Evolutionary conservation across 768 basidiomycete genomes (phyloP).

Genomic region (Trametes punicea): DNA sequence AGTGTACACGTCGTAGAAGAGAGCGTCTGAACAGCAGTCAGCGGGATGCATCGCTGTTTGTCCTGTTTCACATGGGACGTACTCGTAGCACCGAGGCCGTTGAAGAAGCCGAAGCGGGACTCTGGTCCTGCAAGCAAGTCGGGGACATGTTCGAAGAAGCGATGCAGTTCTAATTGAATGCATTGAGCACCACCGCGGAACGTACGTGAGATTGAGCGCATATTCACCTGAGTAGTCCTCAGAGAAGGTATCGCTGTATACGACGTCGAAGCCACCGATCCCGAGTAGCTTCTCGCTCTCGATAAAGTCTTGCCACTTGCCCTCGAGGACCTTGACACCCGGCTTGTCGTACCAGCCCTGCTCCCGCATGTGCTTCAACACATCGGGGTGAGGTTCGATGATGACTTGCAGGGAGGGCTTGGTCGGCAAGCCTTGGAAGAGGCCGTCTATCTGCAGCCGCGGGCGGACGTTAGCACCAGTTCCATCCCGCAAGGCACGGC

Average conservation of each 20-base stretch:
- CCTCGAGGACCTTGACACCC: constrained; percentile 78
- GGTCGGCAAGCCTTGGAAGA: constrained; percentile 65
- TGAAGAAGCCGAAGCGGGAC: constrained; percentile 92
- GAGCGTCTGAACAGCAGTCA: constrained; percentile 51
- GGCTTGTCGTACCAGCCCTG: constrained; percentile 76
- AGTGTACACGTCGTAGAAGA: constrained; percentile 91
- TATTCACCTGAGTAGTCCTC: constrained; percentile 68
- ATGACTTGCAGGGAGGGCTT: constrained; percentile 78
- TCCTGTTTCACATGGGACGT: constrained; percentile 26
- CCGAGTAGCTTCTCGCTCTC: constrained; percentile 53
- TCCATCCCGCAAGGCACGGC: neutral
- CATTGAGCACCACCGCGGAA: neutral
- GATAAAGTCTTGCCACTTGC: constrained; percentile 91
- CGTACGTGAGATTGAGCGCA: neutral
- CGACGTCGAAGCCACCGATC: constrained; percentile 76
- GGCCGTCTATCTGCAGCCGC: constrained; percentile 74
- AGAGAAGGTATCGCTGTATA: constrained; percentile 94
- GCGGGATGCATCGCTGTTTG: neutral
- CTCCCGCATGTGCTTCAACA: constrained; percentile 75
- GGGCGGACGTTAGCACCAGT: neutral
- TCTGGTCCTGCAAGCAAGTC: constrained; percentile 70
- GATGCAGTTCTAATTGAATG: constrained; percentile 51
- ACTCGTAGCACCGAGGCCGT: constrained; percentile 95
- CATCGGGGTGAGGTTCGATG: constrained; percentile 92
- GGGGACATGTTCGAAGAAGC: constrained; percentile 80